Evolutionary conservation across 805 yeast genomes (phyloP), one percentile per base, ranked within the genome.

Genomic region (Ogataea henricii): DNA sequence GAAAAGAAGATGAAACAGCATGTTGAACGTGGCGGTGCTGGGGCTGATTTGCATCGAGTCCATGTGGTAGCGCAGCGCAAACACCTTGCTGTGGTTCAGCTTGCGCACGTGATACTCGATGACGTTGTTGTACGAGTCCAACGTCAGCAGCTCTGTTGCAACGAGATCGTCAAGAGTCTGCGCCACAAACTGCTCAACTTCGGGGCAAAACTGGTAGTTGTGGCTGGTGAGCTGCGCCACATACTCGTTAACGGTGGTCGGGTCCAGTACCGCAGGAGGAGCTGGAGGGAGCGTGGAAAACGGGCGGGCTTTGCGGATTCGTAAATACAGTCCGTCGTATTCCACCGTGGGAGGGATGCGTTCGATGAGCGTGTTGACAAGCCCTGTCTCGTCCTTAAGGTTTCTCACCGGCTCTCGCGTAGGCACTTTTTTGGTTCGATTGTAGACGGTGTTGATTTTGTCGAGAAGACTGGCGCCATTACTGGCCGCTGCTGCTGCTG

Each of bases 121-220:
- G 13, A 53, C 23, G 1, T 21, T 21, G 27, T 46, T 47, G 39
- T 40, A 51, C 2, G 58, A 46, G 10, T 47, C 40, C 2, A 35
- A 25, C 10, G 38, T 20, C 8, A 54, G 42, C 12, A 25, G 21
- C 8, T 32, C 27, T 2, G 55, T 35, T 9, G 43, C 25, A 8
- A 48, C 34, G 3, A 56, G 27, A 16, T 45, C 52, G 9, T 45
- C 43, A 1, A 56, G 36, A 6, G 54, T 49, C 22, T 48, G 20
- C 10, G 48, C 46, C n/a, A 54, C 49, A 22, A 39, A 48, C 20
- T 37, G 36, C 25, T 43, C 39, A 0, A 54, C 38, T 10, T 34
- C 14, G 1, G 40, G 40, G 8, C 41, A 41, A 20, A 40, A 30
- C 29, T 45, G 51, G 42, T 51, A 55, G 22, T 35, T 51, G 27